Evolutionary conservation across 2,329 filamentous ascomycete species (phyloP).

Genomic region (Fusarium odoratissimum): DNA sequence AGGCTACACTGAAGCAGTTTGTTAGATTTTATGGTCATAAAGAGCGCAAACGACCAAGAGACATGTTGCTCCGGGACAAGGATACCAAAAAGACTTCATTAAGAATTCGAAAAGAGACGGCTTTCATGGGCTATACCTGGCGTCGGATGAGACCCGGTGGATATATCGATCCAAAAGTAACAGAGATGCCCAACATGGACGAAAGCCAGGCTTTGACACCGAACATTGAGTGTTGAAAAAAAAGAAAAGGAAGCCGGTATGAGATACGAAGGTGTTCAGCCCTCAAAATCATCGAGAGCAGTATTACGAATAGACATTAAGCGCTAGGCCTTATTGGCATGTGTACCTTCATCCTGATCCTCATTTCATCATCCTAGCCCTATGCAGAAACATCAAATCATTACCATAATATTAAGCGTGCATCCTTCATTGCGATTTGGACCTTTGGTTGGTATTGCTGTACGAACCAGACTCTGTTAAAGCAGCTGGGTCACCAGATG

Average conservation of each 20-base stretch:
- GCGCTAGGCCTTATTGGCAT: constrained; percentile 29
- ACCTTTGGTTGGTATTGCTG: constrained; percentile 16
- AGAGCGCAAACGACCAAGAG: constrained; percentile 83
- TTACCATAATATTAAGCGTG: constrained; percentile 16
- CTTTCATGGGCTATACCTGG: constrained; percentile 93
- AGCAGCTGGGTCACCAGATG: constrained; percentile 46
- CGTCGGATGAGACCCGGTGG: constrained; percentile 59
- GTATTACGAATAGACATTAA: constrained; percentile 46
- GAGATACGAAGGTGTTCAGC: not conserved
- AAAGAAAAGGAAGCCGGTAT: not conserved
- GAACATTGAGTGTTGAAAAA: not conserved
- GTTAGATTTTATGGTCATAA: constrained; percentile 66
- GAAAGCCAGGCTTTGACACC: not conserved
- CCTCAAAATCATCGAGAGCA: constrained; percentile 16
- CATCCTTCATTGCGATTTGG: constrained; percentile 33
- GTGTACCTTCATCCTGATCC: constrained; percentile 30
- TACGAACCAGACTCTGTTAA: constrained; percentile 33
- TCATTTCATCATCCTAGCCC: constrained; percentile 38
- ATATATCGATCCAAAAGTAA: constrained; percentile 39
- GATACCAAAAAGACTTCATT: constrained; percentile 74
- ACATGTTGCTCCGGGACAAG: constrained; percentile 83
- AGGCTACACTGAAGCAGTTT: constrained; percentile 61
- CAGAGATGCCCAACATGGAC: not conserved
- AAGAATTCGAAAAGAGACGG: constrained; percentile 81
- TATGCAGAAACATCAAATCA: constrained; percentile 33